Percentiles rank a stretch among this genome's conserved stretches.
These are phyloP conservation scores for Erodium chrysanthum DNA, from an alignment of 441 rosid species.

Conservation along the genomic window DNA sequence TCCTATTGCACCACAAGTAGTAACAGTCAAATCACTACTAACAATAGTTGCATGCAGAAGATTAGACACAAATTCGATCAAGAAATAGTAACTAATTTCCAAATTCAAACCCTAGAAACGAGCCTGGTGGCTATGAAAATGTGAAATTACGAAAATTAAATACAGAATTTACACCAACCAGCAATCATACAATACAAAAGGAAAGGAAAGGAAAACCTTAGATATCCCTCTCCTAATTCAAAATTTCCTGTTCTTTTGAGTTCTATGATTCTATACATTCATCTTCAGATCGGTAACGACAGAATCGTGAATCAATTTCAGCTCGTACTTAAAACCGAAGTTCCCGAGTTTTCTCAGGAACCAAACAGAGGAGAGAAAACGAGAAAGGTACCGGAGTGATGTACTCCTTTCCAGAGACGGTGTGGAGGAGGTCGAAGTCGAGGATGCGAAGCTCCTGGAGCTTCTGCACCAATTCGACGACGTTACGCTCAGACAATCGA, in stretches of 20 bases:
- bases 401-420: constrained; percentile 88
- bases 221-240: background rate
- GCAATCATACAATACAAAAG: background rate
- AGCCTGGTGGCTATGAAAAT: background rate
- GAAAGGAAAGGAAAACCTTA: background rate
- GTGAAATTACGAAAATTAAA: background rate
- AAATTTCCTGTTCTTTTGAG: background rate
- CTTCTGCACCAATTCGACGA: constrained; percentile 90
- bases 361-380: constrained; percentile 15
- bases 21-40: constrained; percentile 13
- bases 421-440: constrained; percentile 94
- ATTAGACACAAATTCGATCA: background rate
- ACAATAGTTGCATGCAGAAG: background rate
- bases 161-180: background rate
- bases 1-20: constrained; percentile 33
- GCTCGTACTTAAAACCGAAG: background rate
- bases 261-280: background rate
- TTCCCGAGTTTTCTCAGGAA: constrained; percentile 14
- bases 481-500: constrained; percentile 81
- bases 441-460: constrained; percentile 85
- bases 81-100: background rate
- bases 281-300: background rate
- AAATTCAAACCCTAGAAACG: constrained; percentile 7
- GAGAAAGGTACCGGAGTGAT: constrained; percentile 56
- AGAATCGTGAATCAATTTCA: background rate